Evolutionary conservation across 2,329 filamentous ascomycete genomes (phyloP).

Genomic region (Fusarium longipes): DNA sequence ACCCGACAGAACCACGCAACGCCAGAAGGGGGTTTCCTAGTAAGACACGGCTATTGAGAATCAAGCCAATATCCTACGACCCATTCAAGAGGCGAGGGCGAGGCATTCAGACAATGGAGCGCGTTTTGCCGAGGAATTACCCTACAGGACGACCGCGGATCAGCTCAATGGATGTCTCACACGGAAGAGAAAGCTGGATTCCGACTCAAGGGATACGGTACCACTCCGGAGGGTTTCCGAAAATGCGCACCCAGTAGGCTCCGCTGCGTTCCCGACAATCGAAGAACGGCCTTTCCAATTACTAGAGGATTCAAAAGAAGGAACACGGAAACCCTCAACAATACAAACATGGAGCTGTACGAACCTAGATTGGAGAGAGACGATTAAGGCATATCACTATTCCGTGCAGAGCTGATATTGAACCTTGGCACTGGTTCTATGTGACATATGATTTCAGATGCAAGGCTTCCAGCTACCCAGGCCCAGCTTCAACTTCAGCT

Average conservation of each 20-base stretch:
- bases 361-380: neutral
- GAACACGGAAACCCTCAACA: neutral
- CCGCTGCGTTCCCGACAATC: neutral
- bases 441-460: neutral
- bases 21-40: neutral
- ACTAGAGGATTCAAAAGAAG: neutral
- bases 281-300: neutral
- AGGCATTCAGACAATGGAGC: constrained; percentile 11
- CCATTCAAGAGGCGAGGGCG: neutral
- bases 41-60: constrained; percentile 9
- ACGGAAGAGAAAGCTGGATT: constrained; percentile 1
- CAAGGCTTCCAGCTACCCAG: neutral
- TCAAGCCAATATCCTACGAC: neutral
- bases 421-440: neutral
- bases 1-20: neutral
- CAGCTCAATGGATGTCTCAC: constrained; percentile 11
- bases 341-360: neutral
- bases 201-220: constrained; percentile 10
- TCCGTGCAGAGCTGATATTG: neutral
- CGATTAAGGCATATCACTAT: neutral
- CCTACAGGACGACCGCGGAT: constrained; percentile 11
- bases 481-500: constrained; percentile 12
- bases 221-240: neutral
- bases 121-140: constrained; percentile 2
- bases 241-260: neutral